Conservation (phyloP, 2,329 filamentous ascomycete species). For the Xylaria sp. region DNA sequence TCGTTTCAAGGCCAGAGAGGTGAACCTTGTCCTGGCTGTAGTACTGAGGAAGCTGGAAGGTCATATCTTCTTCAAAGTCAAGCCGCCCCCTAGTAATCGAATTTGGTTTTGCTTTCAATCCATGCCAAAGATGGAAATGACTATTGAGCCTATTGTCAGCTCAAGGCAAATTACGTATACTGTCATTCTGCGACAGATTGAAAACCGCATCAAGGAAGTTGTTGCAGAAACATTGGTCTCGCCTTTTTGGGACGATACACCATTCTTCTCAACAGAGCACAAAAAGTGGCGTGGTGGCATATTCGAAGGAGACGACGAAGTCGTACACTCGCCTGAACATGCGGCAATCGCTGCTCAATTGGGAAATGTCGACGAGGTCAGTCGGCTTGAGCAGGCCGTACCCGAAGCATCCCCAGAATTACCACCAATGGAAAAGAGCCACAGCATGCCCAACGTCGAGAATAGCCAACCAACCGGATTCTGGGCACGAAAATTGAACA, state of each 20-base stretch:
- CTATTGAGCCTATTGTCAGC: slow-evolving; percentile 95
- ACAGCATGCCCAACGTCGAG: slow-evolving; percentile 61
- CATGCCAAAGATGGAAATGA: slow-evolving; percentile 93
- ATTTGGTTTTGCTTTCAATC: slow-evolving; percentile 95
- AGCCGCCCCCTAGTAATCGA: slow-evolving; percentile 93
- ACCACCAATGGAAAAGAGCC: slow-evolving; percentile 66
- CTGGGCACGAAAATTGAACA: slow-evolving; percentile 63
- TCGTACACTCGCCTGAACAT: slow-evolving; percentile 53
- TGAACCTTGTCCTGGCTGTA: slow-evolving; percentile 87
- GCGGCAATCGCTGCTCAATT: slow-evolving; percentile 56
- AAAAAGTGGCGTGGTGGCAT: slow-evolving; percentile 89
- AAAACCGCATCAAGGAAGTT: slow-evolving; percentile 93
- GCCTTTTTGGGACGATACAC: slow-evolving; percentile 96
- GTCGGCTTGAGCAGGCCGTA: slow-evolving; percentile 56
- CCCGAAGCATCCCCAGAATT: slow-evolving; percentile 53
- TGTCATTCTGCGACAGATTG: slow-evolving; percentile 90
- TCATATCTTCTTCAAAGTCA: slow-evolving; percentile 85
- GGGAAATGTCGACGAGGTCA: slow-evolving; percentile 62
- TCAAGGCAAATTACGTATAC: slow-evolving; percentile 95
- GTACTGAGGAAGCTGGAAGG: slow-evolving; percentile 87
- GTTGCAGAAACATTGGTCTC: slow-evolving; percentile 90
- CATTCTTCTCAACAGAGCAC: slow-evolving; percentile 84
- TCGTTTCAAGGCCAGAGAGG: slow-evolving; percentile 89
- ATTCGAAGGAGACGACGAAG: slow-evolving; percentile 69
- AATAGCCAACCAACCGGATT: slow-evolving; percentile 55